Percentiles rank a stretch among this genome's conserved stretches.
Evolutionary conservation across 208 protist species (phyloP).

Genomic region (Zelonia costaricensis): DNA sequence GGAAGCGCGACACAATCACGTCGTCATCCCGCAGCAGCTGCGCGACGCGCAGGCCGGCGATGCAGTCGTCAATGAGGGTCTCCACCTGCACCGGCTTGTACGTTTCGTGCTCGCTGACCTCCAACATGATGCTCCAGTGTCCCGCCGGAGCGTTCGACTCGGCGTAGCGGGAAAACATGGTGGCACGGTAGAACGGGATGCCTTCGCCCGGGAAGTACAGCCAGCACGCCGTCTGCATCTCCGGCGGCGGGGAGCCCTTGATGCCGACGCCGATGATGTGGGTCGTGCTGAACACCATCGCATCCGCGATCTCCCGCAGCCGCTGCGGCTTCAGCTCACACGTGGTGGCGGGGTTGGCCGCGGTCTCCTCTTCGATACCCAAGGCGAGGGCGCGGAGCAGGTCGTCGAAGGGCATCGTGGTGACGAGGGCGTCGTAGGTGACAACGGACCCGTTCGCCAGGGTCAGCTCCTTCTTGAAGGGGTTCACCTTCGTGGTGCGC

Average conservation of each 20-base stretch:
- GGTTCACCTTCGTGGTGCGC: conserved; percentile 38
- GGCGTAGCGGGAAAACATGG: conserved; percentile 79
- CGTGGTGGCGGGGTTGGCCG: not conserved
- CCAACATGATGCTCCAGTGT: conserved; percentile 69
- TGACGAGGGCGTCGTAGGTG: conserved; percentile 52
- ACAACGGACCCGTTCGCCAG: conserved; percentile 38
- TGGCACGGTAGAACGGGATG: conserved; percentile 78
- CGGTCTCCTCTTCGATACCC: conserved; percentile 18
- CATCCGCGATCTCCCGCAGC: conserved; percentile 37
- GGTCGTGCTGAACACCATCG: conserved; percentile 52
- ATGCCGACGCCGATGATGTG: conserved; percentile 77
- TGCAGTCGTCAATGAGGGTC: conserved; percentile 49
- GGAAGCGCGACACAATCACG: conserved; percentile 53
- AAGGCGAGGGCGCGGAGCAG: conserved; percentile 36
- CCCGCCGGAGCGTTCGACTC: conserved; percentile 54
- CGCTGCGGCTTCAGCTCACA: conserved; percentile 13
- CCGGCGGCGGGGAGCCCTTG: conserved; percentile 38
- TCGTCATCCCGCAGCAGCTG: conserved; percentile 43
- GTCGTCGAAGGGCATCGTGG: conserved; percentile 58
- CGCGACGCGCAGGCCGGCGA: conserved; percentile 36
- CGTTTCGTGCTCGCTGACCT: conserved; percentile 42
- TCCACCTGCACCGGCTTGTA: conserved; percentile 35
- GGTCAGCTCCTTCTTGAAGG: conserved; percentile 34
- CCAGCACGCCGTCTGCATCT: conserved; percentile 67
- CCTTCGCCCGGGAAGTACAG: conserved; percentile 75